Percentiles rank a stretch among this genome's conserved stretches.
These are phyloP conservation scores for Penicillium polonicum DNA, from an alignment of 2,329 filamentous ascomycete species.

Conservation along the genomic window DNA sequence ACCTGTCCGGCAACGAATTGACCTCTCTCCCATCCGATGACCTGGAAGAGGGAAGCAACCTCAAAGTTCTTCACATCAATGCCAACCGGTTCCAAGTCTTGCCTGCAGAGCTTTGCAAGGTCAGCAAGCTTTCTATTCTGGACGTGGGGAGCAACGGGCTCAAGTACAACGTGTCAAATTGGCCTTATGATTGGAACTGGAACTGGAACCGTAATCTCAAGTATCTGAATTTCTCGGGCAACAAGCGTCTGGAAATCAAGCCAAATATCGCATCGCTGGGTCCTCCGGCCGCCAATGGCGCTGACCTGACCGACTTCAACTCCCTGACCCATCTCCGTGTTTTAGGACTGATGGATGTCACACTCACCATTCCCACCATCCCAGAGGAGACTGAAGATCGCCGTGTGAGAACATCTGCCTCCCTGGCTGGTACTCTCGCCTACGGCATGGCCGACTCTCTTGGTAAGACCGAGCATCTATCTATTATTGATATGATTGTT, in stretches of 20 bases:
- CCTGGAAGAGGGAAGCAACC: constrained; percentile 79
- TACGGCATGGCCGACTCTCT: constrained; percentile 98
- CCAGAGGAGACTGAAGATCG: constrained; percentile 94
- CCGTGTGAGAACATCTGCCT: constrained; percentile 95
- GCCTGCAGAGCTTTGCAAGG: constrained; percentile 90
- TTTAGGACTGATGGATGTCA: constrained; percentile 96
- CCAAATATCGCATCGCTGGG: constrained; percentile 59
- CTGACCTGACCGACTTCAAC: constrained; percentile 86
- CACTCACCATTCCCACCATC: constrained; percentile 85
- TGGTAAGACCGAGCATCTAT: constrained; percentile 89
- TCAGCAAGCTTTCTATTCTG: constrained; percentile 84
- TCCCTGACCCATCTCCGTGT: constrained; percentile 80
- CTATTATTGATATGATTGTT: constrained; percentile 92
- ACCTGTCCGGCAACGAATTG: constrained; percentile 91
- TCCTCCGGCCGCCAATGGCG: constrained; percentile 52
- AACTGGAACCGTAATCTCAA: constrained; percentile 94
- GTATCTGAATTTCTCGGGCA: constrained; percentile 94
- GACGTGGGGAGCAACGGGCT: constrained; percentile 93
- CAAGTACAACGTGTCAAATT: constrained; percentile 99
- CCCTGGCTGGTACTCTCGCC: constrained; percentile 80
- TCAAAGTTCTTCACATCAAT: constrained; percentile 93
- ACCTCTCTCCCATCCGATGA: constrained; percentile 91
- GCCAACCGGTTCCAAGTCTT: constrained; percentile 97
- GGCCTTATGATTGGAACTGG: constrained; percentile 99
- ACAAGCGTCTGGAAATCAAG: constrained; percentile 91